Evolutionary conservation across 768 basidiomycete genomes (phyloP).

Genomic region (Roridomyces roridus): DNA sequence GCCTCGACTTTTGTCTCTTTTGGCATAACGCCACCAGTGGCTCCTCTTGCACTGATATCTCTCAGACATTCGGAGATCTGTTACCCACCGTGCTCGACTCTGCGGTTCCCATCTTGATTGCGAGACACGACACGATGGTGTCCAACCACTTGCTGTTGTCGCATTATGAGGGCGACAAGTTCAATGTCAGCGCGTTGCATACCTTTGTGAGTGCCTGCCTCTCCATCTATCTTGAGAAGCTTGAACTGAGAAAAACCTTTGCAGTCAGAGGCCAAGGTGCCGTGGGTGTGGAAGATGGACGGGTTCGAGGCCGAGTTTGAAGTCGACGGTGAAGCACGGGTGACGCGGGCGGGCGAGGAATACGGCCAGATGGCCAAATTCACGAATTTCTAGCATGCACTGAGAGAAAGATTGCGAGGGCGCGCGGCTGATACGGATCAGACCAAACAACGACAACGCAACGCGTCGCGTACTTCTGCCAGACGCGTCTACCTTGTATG

Average conservation of each 20-base stretch:
- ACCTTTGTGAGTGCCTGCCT: background rate
- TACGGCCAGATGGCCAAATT: too few species aligned
- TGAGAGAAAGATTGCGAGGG: too few species aligned
- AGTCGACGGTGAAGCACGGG: too few species aligned
- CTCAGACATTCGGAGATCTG: constrained; percentile 5
- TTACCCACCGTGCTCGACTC: constrained; percentile 28
- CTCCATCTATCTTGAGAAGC: too few species aligned
- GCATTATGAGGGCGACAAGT: background rate
- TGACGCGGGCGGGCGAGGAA: too few species aligned
- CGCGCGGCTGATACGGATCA: too few species aligned
- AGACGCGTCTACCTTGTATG: too few species aligned
- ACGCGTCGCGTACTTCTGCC: too few species aligned
- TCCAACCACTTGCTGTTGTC: background rate
- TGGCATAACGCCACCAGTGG: background rate
- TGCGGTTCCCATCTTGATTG: constrained; percentile 26
- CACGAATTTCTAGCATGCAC: too few species aligned
- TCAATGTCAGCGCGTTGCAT: background rate
- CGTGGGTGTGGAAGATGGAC: constrained; percentile 26
- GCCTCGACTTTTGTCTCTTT: constrained; percentile 30
- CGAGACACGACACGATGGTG: constrained; percentile 17
- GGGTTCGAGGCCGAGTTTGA: constrained; percentile 25
- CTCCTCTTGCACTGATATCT: constrained; percentile 8
- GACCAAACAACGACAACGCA: too few species aligned
- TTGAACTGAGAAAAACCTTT: constrained; percentile 24
- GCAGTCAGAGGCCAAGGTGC: too few species aligned